Conservation (phyloP, 345 rosid genomes). For the Cardiospermum halicacabum region DNA sequence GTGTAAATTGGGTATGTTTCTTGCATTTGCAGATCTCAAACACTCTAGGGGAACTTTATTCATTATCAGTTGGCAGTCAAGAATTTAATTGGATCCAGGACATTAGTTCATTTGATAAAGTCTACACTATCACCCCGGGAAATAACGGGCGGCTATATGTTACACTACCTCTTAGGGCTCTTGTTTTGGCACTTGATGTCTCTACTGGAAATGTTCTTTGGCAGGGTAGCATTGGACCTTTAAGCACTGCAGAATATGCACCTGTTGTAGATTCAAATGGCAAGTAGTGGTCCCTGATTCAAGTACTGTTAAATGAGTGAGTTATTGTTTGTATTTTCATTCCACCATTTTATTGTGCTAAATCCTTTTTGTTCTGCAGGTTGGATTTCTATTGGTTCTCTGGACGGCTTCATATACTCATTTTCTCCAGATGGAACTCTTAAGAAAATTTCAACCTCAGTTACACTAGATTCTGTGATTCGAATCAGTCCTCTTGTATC, state of each 20-base stretch:
- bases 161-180: conserved; percentile 42
- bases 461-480: conserved; percentile 39
- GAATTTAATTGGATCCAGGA: conserved; percentile 75
- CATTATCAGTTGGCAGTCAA: conserved; percentile 59
- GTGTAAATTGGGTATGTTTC: neutral
- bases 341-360: neutral
- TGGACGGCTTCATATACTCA: conserved; percentile 76
- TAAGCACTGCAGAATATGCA: conserved; percentile 35
- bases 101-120: conserved; percentile 51
- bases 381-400: conserved; percentile 75
- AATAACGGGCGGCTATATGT: conserved; percentile 71
- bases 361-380: conserved; percentile 31
- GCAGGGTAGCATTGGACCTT: conserved; percentile 64
- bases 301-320: neutral
- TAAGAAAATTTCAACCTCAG: conserved; percentile 40
- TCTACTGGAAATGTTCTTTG: conserved; percentile 64
- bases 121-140: conserved; percentile 61
- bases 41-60: conserved; percentile 69
- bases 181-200: conserved; percentile 57
- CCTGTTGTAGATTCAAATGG: conserved; percentile 73
- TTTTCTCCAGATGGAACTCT: conserved; percentile 70
- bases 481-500: conserved; percentile 57
- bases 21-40: conserved; percentile 57
- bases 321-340: neutral
- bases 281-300: conserved; percentile 10